Conservation (phyloP, 371 early-diverging fungal genomes). For the Mucor plumbeus region DNA sequence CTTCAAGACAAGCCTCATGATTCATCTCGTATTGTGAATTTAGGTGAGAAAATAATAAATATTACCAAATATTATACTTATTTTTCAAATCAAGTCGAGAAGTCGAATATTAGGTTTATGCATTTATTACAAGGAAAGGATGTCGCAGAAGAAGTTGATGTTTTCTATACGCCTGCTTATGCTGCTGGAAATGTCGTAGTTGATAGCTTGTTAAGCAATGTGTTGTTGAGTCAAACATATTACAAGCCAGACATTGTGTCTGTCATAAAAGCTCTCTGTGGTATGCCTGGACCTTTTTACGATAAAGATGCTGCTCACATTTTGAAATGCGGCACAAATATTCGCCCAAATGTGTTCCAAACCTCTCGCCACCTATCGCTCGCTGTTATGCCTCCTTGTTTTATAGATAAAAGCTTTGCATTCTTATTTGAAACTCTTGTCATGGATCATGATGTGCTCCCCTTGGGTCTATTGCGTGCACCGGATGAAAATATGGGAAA, state of each 20-base stretch:
- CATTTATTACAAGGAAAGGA: constrained; percentile 44
- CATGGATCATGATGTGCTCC: constrained; percentile 42
- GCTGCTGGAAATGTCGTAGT: constrained; percentile 58
- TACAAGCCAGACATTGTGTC: constrained; percentile 57
- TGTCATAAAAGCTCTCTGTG: constrained; percentile 56
- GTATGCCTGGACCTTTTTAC: constrained; percentile 47
- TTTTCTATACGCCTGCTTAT: constrained; percentile 49
- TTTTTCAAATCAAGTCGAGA: constrained; percentile 30
- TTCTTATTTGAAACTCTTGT: constrained; percentile 44
- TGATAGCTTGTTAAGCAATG: constrained; percentile 46
- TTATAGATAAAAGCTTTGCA: constrained; percentile 45
- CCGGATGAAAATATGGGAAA: constrained; percentile 54
- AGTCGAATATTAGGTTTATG: constrained; percentile 55
- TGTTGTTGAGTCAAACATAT: constrained; percentile 52
- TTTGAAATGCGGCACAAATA: constrained; percentile 21
- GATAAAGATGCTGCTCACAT: constrained; percentile 36
- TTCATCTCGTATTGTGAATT: constrained; percentile 36
- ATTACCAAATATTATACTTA: background rate
- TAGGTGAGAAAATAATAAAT: constrained; percentile 22
- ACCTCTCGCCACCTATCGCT: constrained; percentile 42
- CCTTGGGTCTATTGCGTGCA: constrained; percentile 51
- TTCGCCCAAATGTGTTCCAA: constrained; percentile 21
- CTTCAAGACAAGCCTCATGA: constrained; percentile 32
- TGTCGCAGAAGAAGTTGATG: constrained; percentile 35
- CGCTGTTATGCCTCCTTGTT: constrained; percentile 37